Evolutionary conservation across 441 rosid genomes (phyloP), one percentile per base, ranked within the genome.

Genomic region (Aleurites moluccanus): DNA sequence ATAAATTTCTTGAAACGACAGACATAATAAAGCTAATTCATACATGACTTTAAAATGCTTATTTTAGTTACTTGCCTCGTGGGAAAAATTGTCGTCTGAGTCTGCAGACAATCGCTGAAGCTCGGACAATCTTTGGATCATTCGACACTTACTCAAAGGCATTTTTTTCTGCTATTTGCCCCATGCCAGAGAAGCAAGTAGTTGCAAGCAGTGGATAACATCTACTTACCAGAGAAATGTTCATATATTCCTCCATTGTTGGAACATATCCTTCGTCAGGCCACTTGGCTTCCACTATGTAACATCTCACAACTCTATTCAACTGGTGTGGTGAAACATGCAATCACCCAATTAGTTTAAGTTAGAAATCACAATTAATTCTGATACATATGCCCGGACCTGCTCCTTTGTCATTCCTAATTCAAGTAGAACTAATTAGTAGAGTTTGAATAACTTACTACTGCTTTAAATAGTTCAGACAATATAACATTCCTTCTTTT

Each of bases 1-100:
- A 49, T 23, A 57, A 3, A 2, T 63, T 2, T n/a, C 8, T 55
- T 52, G 21, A 11, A 15, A 25, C 4, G 10, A 47, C 52, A 47
- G 0, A 13, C 14, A 14, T 13, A 47, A 14, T 3, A 50, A 50
- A 14, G 20, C 3, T 16, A 1, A 15, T 13, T 47, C 16, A 50
- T 0, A 50, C 0, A 14, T 0, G 5, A 14, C 16, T 14, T 11
- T 13, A 47, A 13, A 1, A 49, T 49, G 16, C 18, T 4, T 4
- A 50, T 50, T 3, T 50, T 50, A 18, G 20, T 2, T 78, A 83
- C n/a, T n/a, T n/a, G n/a, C 88, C 82, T 72, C 42, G 9, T 71
- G 85, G 5, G 82, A 61, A 2, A 64, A 83, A 7, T 82, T 74
- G 35, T 85, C 84, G 27, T 80, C 79, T 74, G 27, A 81, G 78